phyloP scores from a whole-genome alignment of 2,329 filamentous ascomycete species.

The Fusarium sp. region DNA sequence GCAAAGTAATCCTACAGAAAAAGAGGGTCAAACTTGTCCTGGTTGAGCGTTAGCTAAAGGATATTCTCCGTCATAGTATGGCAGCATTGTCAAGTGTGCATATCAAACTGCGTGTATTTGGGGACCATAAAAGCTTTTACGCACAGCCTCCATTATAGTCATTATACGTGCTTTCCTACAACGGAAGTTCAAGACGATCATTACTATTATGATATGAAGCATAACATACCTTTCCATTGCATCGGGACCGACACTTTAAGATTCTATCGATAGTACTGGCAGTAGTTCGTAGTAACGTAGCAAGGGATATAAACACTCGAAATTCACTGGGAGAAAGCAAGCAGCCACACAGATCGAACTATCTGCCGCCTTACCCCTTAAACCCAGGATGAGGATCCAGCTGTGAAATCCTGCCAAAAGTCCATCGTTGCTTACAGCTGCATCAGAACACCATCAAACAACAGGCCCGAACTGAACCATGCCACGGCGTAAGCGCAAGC shows the following conservation, averaged over 20 bases:
- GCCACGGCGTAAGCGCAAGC: neutral
- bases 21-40: neutral
- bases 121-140: neutral
- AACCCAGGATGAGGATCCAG: neutral
- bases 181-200: neutral
- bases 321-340: neutral
- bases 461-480: constrained; percentile 2
- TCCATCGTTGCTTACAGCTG: constrained; percentile 8
- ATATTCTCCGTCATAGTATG: neutral
- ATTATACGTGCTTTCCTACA: neutral
- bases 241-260: neutral
- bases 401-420: constrained; percentile 8
- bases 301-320: neutral
- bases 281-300: neutral
- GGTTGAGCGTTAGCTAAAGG: neutral
- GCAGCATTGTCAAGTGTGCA: neutral
- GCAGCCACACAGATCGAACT: neutral
- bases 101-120: neutral
- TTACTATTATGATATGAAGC: neutral
- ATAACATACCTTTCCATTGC: neutral
- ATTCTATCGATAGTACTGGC: neutral
- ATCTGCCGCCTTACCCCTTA: constrained; percentile 1
- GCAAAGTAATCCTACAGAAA: neutral
- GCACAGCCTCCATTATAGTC: neutral
- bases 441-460: neutral